These are phyloP conservation scores for Candida berthetii DNA, from an alignment of 805 yeast genomes.

Conservation along the genomic window DNA sequence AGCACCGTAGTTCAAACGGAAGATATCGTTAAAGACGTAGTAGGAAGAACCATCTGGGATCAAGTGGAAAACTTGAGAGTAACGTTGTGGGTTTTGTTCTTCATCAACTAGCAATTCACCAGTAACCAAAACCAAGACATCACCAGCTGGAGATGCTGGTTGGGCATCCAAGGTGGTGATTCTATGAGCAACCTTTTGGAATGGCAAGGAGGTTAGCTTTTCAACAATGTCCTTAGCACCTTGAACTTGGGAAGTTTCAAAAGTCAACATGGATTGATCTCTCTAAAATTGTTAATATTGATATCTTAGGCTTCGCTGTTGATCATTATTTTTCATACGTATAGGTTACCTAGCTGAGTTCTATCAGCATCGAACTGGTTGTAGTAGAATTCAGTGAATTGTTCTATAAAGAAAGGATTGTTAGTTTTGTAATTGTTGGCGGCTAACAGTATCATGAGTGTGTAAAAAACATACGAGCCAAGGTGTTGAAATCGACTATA, in stretches of 20 bases:
- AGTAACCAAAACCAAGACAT: conserved; percentile 94
- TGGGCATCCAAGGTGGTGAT: conserved; percentile 96
- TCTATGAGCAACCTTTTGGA: conserved; percentile 89
- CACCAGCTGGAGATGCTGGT: conserved; percentile 91
- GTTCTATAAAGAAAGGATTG: conserved; percentile 33
- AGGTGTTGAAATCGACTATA: conserved; percentile 37
- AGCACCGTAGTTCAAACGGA: conserved; percentile 84
- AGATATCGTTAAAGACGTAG: conserved; percentile 93
- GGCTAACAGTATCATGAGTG: too few species aligned
- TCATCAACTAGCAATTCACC: conserved; percentile 91
- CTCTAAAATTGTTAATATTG: conserved; percentile 34
- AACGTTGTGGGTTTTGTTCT: conserved; percentile 92
- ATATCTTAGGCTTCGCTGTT: neutral
- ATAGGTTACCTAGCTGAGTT: conserved; percentile 84
- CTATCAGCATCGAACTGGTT: conserved; percentile 92
- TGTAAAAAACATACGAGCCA: conserved; percentile 28
- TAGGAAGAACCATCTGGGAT: conserved; percentile 89
- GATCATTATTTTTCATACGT: conserved; percentile 36
- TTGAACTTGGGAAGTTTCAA: conserved; percentile 90
- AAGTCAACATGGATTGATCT: conserved; percentile 95
- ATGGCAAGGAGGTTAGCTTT: conserved; percentile 83
- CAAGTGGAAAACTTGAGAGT: conserved; percentile 96
- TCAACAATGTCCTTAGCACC: conserved; percentile 93
- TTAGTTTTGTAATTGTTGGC: too few species aligned
- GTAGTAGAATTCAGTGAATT: conserved; percentile 92